Base-by-base conservation (phyloP, 306 rosid genomes). In the Purshia tridentata region DNA sequence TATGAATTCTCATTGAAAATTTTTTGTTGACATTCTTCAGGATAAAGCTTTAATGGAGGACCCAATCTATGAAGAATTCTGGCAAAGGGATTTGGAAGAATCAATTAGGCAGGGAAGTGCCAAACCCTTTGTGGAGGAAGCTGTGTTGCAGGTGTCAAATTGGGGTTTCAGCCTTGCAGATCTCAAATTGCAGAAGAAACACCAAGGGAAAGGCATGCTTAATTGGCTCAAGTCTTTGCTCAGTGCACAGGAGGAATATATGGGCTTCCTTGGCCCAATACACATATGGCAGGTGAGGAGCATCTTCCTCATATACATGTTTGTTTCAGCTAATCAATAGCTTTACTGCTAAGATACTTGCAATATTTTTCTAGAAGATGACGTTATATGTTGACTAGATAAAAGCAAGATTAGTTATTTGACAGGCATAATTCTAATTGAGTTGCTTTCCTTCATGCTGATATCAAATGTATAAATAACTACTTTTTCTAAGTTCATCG, bases 1-100 rank as follows among this genome's bases (percentile, higher is more conserved):
- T 70, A 35, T 52, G 61, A 47, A 18, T 62, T 52, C 64, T 76
- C 50, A 58, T 40, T 63, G 47, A 80, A 66, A 20, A 40, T 5
- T 23, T 42, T 42, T 77, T 54, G 66, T 47, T 74, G 45, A 52
- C 40, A 37, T 44, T 68, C 79, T 60, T 61, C 85, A 94, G 98
- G 98, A 94, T 72, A 94, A 80, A 81, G 97, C 97, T 65, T 78
- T 94, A 72, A 78, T 91, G 70, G 98, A 94, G 83, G 97, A 91
- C 77, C 98, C 98, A 60, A 78, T 94, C 74, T 80, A 91, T 69
- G 98, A 94, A 84, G 97, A 86, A 75, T 91, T 94, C 81, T 94
- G 98, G 98, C 98, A 91, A 83, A 89, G 97, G 87, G 96, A 89
- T 51, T 92, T 89, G 63, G 98, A 94, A 87, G 98, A 94, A 86